A percentile compares a stretch with the other conserved stretches of the same genome.
Conservation (phyloP, 2,329 filamentous ascomycete species). For the Colletotrichum higginsianum region DNA sequence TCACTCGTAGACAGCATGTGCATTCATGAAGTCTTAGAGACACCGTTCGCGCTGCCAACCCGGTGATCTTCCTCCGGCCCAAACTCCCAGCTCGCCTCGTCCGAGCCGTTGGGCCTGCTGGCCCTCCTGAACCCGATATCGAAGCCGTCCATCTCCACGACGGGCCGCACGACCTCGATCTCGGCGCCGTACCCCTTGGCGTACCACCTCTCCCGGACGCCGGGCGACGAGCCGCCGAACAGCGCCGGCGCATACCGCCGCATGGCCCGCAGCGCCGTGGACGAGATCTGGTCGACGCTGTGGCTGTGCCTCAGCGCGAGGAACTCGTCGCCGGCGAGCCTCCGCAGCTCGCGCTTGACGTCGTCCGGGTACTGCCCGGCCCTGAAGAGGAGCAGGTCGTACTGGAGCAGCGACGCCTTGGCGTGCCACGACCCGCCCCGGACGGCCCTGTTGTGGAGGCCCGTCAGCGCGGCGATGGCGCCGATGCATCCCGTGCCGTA, state of each 20-base stretch:
- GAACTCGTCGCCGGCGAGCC: conserved; percentile 66
- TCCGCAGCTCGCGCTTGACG: conserved; percentile 67
- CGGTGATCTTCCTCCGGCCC: conserved; percentile 58
- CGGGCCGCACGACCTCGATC: conserved; percentile 60
- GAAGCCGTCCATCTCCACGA: conserved; percentile 60
- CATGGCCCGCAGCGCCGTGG: conserved; percentile 70
- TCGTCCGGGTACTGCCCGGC: conserved; percentile 69
- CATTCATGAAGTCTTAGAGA: neutral
- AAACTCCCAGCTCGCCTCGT: conserved; percentile 70
- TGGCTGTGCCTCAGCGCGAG: conserved; percentile 71
- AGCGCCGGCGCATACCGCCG: conserved; percentile 66
- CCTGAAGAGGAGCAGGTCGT: conserved; percentile 76
- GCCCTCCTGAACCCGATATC: conserved; percentile 60
- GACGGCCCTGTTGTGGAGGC: conserved; percentile 74
- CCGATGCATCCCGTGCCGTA: conserved; percentile 83
- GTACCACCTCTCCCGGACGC: conserved; percentile 66
- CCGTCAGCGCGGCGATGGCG: conserved; percentile 75
- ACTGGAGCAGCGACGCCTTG: conserved; percentile 75
- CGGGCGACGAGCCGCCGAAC: conserved; percentile 61
- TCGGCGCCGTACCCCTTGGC: conserved; percentile 57
- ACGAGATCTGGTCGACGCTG: conserved; percentile 76
- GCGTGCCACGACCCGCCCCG: conserved; percentile 77
- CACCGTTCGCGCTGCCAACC: conserved; percentile 5
- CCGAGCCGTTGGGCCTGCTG: conserved; percentile 67
- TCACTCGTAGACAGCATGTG: no score